phyloP scores from a whole-genome alignment of 179 eudicot species.

The Beta macrorhiza region DNA sequence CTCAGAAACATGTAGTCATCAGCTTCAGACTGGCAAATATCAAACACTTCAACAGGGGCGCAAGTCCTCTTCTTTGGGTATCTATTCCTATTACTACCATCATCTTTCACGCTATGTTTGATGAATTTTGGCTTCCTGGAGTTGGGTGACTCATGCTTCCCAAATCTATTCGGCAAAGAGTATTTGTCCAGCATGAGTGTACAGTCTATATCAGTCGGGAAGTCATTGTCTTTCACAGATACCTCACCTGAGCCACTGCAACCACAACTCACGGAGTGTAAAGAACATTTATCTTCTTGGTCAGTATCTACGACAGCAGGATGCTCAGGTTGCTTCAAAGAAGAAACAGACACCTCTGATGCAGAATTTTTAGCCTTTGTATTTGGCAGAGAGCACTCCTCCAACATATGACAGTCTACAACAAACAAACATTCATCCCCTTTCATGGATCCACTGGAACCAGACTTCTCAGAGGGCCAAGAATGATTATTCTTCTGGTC shows the following conservation, averaged over 20 bases:
- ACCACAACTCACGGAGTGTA: constrained; percentile 9
- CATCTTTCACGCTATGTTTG: constrained; percentile 5
- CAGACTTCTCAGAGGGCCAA: constrained; percentile 11
- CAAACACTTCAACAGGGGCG: constrained; percentile 39
- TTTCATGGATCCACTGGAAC: not conserved
- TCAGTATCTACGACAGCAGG: not conserved
- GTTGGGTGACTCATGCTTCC: constrained; percentile 10
- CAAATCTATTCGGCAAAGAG: constrained; percentile 36
- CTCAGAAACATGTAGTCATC: constrained; percentile 24
- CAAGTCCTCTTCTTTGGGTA: not conserved
- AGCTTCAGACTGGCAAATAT: constrained; percentile 42
- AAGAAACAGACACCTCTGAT: not conserved
- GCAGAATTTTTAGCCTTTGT: not conserved
- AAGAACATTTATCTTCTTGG: not conserved
- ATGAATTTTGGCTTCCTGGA: constrained; percentile 5
- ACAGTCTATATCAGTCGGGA: not conserved
- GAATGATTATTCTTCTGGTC: not conserved
- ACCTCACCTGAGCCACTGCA: constrained; percentile 4
- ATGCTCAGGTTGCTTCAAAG: constrained; percentile 9
- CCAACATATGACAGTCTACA: no score
- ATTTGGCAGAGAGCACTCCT: not conserved
- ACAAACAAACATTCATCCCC: no score
- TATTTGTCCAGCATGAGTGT: constrained; percentile 18
- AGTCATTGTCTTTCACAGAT: constrained; percentile 4
- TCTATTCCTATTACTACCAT: constrained; percentile 8